Base-by-base conservation (phyloP, 306 rosid genomes). In the Echinosophora koreensis region DNA sequence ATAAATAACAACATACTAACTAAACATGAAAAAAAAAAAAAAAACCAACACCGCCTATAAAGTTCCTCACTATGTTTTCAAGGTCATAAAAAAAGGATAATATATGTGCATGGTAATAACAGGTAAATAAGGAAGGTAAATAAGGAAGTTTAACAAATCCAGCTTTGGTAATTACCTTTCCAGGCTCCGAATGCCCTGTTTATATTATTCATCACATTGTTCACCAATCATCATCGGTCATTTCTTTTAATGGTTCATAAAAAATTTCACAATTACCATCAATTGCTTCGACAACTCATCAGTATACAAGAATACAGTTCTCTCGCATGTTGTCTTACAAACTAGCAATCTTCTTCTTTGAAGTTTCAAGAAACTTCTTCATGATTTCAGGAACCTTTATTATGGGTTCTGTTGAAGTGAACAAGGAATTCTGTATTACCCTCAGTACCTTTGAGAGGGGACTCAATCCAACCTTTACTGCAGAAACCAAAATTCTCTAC, bases 391-490 rank as follows among this genome's bases (percentile, higher is more conserved):
- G 75, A 66, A 65, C 15, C 56, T 70, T 69, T 17, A 39, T 7
- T 61, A 14, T 74, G 38, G 13, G 66, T 82, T 71, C 91, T 85
- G 75, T 51, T 55, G 56, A 95, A 95, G 81, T 86, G 85, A 82
- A 87, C 98, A 34, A 95, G 90, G 78, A 95, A 95, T 80, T 95
- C 97, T 69, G 87, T 89, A 80, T 95, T 95, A 54, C 98, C 98
- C 87, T 92, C 97, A 0, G 96, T 97, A 27, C 97, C 98, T 80
- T 89, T 95, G 58, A 95, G 87, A 69, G 98, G 98, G 65, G 98
- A 95, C 77, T 90, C 92, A 7, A 90, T 88, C 97, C 91, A 89
- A 17, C 98, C 98, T 80, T 83, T 80, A 84, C 89, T 81, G 77
- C 82, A 81, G 86, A 92, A 90, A 77, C 97, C 98, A 37, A 86